Percentiles rank a stretch among this genome's conserved stretches.
Conservation (phyloP, 345 rosid species). For the Rhodamnia rubescens region DNA sequence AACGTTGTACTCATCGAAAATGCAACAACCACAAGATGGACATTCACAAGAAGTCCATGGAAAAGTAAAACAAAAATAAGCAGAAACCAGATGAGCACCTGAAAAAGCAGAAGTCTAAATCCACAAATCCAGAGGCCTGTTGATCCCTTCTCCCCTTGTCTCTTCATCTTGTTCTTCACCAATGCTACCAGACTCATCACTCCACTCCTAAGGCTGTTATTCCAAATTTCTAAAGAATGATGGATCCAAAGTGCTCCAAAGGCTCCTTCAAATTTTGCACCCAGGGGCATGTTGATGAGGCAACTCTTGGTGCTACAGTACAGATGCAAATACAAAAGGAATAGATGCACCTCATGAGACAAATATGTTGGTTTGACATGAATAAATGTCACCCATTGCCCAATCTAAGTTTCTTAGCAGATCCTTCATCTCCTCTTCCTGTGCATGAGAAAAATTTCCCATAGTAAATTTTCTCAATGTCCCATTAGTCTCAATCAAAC, state of each 20-base stretch:
- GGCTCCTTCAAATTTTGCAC: not conserved
- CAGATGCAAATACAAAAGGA: not conserved
- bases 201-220: not conserved
- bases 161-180: not conserved
- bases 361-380: not conserved
- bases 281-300: not conserved
- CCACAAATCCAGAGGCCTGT: not conserved
- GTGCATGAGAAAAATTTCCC: constrained; percentile 36
- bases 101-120: not conserved
- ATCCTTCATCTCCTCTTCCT: constrained; percentile 24
- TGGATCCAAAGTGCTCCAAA: not conserved
- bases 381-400: constrained; percentile 10
- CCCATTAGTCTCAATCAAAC: constrained; percentile 42
- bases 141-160: not conserved
- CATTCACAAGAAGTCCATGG: not conserved
- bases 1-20: not conserved
- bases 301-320: not conserved
- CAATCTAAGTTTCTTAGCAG: constrained; percentile 18
- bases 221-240: not conserved
- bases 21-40: not conserved
- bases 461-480: constrained; percentile 28
- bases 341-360: not conserved
- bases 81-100: not conserved
- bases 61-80: not conserved
- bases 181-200: not conserved